Conservation (phyloP, 176 grass and related monocot genomes). For the Secale cereale region DNA sequence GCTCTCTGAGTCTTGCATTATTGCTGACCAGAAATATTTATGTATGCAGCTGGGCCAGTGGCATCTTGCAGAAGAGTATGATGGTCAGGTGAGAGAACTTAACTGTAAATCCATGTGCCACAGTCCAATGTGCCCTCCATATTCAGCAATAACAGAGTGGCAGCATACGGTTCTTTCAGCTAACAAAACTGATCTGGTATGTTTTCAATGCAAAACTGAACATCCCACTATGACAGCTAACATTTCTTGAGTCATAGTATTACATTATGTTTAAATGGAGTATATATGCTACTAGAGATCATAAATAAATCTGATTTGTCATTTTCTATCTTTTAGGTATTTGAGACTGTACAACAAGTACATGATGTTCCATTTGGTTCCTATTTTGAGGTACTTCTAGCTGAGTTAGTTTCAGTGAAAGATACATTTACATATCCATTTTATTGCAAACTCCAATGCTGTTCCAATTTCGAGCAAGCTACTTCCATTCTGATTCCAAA, state of each 20-base stretch:
- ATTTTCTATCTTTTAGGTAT: slow-evolving; percentile 50
- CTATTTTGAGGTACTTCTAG: slow-evolving; percentile 73
- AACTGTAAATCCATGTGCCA: slow-evolving; percentile 89
- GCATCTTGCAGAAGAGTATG: slow-evolving; percentile 89
- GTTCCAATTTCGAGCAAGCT: too few species aligned
- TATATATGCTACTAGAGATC: slow-evolving; percentile 1
- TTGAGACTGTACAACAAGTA: slow-evolving; percentile 96
- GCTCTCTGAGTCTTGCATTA: background rate
- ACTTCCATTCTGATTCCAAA: too few species aligned
- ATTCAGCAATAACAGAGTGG: slow-evolving; percentile 96
- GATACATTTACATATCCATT: background rate
- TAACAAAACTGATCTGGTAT: slow-evolving; percentile 78
- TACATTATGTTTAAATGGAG: background rate
- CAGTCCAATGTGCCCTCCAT: slow-evolving; percentile 96
- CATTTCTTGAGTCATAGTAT: background rate
- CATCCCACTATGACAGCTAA: background rate
- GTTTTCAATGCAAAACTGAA: slow-evolving; percentile 27
- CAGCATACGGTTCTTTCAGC: slow-evolving; percentile 78
- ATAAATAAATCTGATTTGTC: slow-evolving; percentile 12
- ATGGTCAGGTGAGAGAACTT: slow-evolving; percentile 95
- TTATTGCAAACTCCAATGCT: slow-evolving; percentile 7
- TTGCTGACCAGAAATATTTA: slow-evolving; percentile 1
- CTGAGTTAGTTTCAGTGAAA: slow-evolving; percentile 1
- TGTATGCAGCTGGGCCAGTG: slow-evolving; percentile 79
- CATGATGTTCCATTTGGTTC: slow-evolving; percentile 99